Evolutionary conservation across 2,329 filamentous ascomycete species (phyloP).

Genomic region (Aspergillus fijiensis): DNA sequence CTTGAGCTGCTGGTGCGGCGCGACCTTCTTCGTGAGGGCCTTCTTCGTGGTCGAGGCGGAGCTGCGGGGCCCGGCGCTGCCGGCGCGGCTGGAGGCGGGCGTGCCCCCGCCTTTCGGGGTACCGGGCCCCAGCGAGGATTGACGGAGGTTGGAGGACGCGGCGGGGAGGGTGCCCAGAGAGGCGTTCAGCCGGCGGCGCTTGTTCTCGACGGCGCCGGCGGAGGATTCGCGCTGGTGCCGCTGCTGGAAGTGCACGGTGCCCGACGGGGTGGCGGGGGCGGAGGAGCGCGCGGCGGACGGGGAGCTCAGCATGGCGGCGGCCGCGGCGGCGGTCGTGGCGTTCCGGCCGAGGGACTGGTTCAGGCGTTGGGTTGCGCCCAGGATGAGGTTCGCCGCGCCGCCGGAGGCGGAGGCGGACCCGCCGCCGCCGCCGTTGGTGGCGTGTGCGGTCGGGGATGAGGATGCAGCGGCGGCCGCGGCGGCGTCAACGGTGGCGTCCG

Average conservation of each 20-base stretch:
- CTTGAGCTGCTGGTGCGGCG: constrained; percentile 53
- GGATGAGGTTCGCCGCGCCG: constrained; percentile 54
- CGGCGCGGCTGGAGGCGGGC: constrained; percentile 53
- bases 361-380: constrained; percentile 53
- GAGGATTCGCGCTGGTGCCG: constrained; percentile 57
- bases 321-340: constrained; percentile 4
- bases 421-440: constrained; percentile 37
- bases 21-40: constrained; percentile 54
- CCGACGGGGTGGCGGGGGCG: constrained; percentile 46
- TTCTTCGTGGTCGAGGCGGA: constrained; percentile 42
- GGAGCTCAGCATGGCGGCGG: constrained; percentile 42
- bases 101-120: constrained; percentile 60
- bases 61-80: constrained; percentile 57
- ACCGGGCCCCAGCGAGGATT: constrained; percentile 62
- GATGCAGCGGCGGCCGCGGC: constrained; percentile 42
- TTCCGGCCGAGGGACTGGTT: constrained; percentile 38
- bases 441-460: constrained; percentile 52
- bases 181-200: constrained; percentile 58
- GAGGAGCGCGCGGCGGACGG: constrained; percentile 42
- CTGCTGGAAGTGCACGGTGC: constrained; percentile 44
- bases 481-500: constrained; percentile 47
- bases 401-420: constrained; percentile 48
- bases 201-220: constrained; percentile 54
- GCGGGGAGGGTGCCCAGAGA: constrained; percentile 55
- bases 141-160: constrained; percentile 56